Evolutionary conservation across 306 rosid genomes (phyloP).

Genomic region (Vigna angularis): DNA sequence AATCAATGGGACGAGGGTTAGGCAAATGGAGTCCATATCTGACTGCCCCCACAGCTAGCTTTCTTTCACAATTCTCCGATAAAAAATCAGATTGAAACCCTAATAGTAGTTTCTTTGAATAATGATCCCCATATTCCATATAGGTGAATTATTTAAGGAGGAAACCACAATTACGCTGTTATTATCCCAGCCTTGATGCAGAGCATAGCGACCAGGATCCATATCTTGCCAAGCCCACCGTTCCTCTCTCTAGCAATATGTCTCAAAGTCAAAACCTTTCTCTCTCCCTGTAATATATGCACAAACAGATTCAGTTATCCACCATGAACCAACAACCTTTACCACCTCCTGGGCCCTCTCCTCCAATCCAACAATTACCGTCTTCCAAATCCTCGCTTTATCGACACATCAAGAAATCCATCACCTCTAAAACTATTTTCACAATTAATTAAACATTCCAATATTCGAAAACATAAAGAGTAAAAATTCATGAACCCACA

Average conservation of each 20-base stretch:
- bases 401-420: slow-evolving; percentile 43
- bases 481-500: background rate
- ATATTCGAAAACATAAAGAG: background rate
- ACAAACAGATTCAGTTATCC: slow-evolving; percentile 87
- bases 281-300: slow-evolving; percentile 76
- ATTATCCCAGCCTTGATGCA: slow-evolving; percentile 99
- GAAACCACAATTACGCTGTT: slow-evolving; percentile 99
- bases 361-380: slow-evolving; percentile 49
- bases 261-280: slow-evolving; percentile 75
- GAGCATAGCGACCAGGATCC: slow-evolving; percentile 98
- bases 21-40: slow-evolving; percentile 99
- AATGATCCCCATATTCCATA: slow-evolving; percentile 89
- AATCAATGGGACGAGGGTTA: slow-evolving; percentile 86
- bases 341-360: slow-evolving; percentile 64
- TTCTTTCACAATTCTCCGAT: slow-evolving; percentile 80
- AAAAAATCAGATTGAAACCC: slow-evolving; percentile 81
- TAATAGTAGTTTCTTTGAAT: slow-evolving; percentile 84
- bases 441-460: background rate
- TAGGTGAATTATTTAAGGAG: slow-evolving; percentile 97
- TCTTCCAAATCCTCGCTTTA: slow-evolving; percentile 56
- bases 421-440: slow-evolving; percentile 48
- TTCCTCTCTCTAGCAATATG: slow-evolving; percentile 27
- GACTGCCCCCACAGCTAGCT: slow-evolving; percentile 88
- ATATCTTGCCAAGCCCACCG: slow-evolving; percentile 68
- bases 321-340: slow-evolving; percentile 74